phyloP scores from a whole-genome alignment of 805 yeast genomes.

The Candida nitratophila region DNA sequence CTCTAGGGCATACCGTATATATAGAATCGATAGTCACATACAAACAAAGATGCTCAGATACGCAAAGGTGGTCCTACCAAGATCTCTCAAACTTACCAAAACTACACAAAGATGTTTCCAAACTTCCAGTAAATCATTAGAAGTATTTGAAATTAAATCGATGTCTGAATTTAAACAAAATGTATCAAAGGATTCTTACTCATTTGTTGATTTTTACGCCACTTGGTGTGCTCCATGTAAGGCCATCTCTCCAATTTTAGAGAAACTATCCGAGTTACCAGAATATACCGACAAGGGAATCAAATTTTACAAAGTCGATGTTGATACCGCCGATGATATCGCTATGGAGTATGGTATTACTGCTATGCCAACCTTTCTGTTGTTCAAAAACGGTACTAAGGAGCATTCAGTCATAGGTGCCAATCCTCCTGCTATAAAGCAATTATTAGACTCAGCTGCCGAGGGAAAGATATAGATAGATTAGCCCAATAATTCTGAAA shows the following conservation, averaged over 20 bases:
- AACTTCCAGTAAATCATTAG: slow-evolving; percentile 1
- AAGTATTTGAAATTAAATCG: slow-evolving; percentile 27
- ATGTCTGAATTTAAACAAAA: slow-evolving; percentile 29
- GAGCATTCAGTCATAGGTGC: slow-evolving; percentile 63
- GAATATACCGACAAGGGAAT: slow-evolving; percentile 35
- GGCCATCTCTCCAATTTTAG: slow-evolving; percentile 56
- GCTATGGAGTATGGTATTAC: slow-evolving; percentile 55
- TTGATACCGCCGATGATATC: slow-evolving; percentile 53
- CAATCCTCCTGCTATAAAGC: slow-evolving; percentile 31
- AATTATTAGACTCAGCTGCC: slow-evolving; percentile 19
- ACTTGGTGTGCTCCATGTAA: slow-evolving; percentile 79
- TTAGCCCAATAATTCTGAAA: not conserved
- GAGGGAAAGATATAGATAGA: slow-evolving; percentile 6
- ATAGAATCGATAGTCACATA: no score
- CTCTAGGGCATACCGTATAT: no score
- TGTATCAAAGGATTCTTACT: slow-evolving; percentile 30
- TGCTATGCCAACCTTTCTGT: slow-evolving; percentile 73
- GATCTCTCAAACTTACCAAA: not conserved
- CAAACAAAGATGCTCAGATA: no score
- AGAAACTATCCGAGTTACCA: slow-evolving; percentile 32
- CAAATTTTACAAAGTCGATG: slow-evolving; percentile 63
- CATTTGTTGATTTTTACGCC: slow-evolving; percentile 62
- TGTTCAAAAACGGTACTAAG: slow-evolving; percentile 54
- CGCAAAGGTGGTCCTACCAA: no score
- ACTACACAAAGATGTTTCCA: slow-evolving; percentile 3